Evolutionary conservation across 345 rosid genomes (phyloP).

Genomic region (Linum tenue): DNA sequence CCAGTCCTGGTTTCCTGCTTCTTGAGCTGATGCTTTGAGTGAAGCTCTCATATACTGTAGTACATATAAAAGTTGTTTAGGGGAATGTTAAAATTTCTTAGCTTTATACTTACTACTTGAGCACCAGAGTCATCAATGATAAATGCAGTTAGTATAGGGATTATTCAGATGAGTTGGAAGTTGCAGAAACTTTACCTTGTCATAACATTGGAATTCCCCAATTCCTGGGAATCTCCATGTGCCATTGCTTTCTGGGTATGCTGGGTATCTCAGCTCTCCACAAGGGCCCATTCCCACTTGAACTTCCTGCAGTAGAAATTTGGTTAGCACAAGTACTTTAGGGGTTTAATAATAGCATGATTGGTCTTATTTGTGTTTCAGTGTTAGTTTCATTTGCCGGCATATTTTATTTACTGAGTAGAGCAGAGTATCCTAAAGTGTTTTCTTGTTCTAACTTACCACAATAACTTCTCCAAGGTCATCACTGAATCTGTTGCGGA

Average conservation of each 20-base stretch:
- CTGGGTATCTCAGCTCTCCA: constrained; percentile 52
- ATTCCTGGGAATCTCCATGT: constrained; percentile 31
- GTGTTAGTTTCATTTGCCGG: too few relatives aligned
- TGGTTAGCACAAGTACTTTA: not conserved
- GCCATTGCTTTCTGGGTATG: constrained; percentile 34
- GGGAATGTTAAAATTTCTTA: too few relatives aligned
- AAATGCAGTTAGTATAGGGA: not conserved
- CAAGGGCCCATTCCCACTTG: constrained; percentile 58
- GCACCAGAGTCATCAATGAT: too few relatives aligned
- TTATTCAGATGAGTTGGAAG: too few relatives aligned
- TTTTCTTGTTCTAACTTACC: constrained; percentile 16
- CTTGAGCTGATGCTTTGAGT: constrained; percentile 33
- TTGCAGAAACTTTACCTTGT: constrained; percentile 31
- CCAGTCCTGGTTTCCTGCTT: constrained; percentile 36
- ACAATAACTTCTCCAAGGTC: constrained; percentile 36
- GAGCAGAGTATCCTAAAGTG: not conserved
- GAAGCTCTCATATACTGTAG: constrained; percentile 44
- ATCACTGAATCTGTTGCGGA: constrained; percentile 37
- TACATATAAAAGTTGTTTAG: not conserved
- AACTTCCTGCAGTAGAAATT: constrained; percentile 26
- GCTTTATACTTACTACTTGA: too few relatives aligned
- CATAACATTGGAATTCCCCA: constrained; percentile 52
- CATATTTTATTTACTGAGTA: constrained; percentile 4
- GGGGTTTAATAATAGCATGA: not conserved
- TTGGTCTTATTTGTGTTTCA: too few relatives aligned